A percentile compares a stretch with the other conserved stretches of the same genome.
Evolutionary conservation across 768 basidiomycete species (phyloP).

Genomic region (Termitomyces sp.): DNA sequence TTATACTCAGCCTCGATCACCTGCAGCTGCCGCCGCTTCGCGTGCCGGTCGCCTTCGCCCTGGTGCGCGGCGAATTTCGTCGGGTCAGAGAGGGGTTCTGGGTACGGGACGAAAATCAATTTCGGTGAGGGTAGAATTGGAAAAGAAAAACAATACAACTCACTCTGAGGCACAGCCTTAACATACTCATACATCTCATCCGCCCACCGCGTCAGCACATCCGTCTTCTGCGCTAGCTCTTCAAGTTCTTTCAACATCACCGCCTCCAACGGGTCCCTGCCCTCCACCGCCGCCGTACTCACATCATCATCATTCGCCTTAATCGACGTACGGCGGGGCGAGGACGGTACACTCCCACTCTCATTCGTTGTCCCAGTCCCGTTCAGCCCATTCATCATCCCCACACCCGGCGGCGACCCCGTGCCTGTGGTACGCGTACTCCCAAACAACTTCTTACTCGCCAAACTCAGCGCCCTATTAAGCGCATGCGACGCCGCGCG

Average conservation of each 20-base stretch:
- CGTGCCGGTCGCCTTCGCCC: conserved; percentile 69
- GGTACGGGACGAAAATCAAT: no score
- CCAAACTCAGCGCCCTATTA: conserved; percentile 72
- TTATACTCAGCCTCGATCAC: conserved; percentile 79
- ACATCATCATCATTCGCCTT: conserved; percentile 22
- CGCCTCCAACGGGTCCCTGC: conserved; percentile 73
- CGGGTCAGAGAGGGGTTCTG: conserved; percentile 81
- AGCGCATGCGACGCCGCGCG: conserved; percentile 70
- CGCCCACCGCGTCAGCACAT: conserved; percentile 88
- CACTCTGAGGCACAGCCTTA: conserved; percentile 80
- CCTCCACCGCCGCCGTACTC: not conserved
- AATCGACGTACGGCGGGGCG: conserved; percentile 53
- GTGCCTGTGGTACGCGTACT: not conserved
- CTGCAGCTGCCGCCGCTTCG: conserved; percentile 61
- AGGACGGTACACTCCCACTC: conserved; percentile 35
- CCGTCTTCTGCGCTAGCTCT: conserved; percentile 93
- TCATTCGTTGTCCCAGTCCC: conserved; percentile 16
- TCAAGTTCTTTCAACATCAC: conserved; percentile 77
- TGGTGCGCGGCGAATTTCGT: conserved; percentile 65
- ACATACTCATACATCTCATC: conserved; percentile 92
- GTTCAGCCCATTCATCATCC: conserved; percentile 8
- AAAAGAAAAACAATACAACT: conserved; percentile 22
- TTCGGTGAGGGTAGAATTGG: no score
- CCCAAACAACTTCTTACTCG: conserved; percentile 71
- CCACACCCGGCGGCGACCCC: not conserved